Evolutionary conservation across 2,329 filamentous ascomycete genomes (phyloP).

Genomic region (Paraconiothyrium brasiliense): DNA sequence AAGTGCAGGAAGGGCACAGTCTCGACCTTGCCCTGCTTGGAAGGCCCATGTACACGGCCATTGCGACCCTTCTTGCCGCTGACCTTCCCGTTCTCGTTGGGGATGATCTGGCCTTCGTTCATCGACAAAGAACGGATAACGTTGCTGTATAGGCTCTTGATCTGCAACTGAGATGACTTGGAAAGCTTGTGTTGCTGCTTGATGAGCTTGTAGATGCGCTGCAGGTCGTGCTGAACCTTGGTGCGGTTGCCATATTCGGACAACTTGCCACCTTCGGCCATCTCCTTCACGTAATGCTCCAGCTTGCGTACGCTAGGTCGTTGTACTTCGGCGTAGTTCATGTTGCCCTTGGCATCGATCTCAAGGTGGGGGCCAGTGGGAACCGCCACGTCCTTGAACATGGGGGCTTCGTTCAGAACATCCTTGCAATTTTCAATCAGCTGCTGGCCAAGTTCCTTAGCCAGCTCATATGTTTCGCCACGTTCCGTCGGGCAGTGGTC

Average conservation of each 20-base stretch:
- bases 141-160: slow-evolving; percentile 93
- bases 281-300: slow-evolving; percentile 97
- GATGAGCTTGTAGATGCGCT: slow-evolving; percentile 97
- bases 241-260: slow-evolving; percentile 98
- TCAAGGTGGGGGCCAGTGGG: slow-evolving; percentile 92
- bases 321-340: slow-evolving; percentile 89
- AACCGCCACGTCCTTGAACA: slow-evolving; percentile 94
- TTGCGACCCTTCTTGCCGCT: slow-evolving; percentile 68
- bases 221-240: slow-evolving; percentile 96
- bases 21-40: slow-evolving; percentile 88
- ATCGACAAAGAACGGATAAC: slow-evolving; percentile 93
- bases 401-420: slow-evolving; percentile 81
- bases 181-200: slow-evolving; percentile 98
- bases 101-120: slow-evolving; percentile 98
- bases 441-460: slow-evolving; percentile 90
- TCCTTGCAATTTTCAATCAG: slow-evolving; percentile 98
- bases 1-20: slow-evolving; percentile 97
- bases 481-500: slow-evolving; percentile 97
- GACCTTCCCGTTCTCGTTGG: slow-evolving; percentile 79
- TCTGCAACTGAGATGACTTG: slow-evolving; percentile 94
- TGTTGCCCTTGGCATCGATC: slow-evolving; percentile 90
- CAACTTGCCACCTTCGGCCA: slow-evolving; percentile 98
- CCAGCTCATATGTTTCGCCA: slow-evolving; percentile 97
- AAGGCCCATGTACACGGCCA: slow-evolving; percentile 60
- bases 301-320: slow-evolving; percentile 92